Base-by-base conservation (phyloP, 2,329 filamentous ascomycete genomes). In the Phialophora verrucosa region DNA sequence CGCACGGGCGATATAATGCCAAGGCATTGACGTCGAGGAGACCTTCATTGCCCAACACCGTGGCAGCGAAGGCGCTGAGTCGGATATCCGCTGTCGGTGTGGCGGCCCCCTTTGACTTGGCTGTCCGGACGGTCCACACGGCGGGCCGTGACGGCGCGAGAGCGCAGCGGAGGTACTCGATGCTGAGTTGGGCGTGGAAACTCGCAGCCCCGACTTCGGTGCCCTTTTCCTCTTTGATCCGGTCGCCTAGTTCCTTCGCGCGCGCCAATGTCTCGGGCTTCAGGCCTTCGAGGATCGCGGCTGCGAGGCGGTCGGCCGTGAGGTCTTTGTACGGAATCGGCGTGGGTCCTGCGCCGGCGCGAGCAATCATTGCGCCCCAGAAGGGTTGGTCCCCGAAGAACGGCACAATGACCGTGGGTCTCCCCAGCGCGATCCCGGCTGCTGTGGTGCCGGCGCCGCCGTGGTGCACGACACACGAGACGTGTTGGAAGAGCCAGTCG, bases 401-500 rank as follows among this genome's bases (percentile, higher is more conserved):
- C 0, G 92, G 92, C 0, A 96, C 88, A 2, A 96, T 85, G 1
- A 95, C 86, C 0, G 92, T 96, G 1, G 92, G 92, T 61, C 88
- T 88, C 23, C 92, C 92, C 1, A 88, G 86, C n/a, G 90, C 86
- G 67, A 96, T 91, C n/a, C 92, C 92, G 0, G 92, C 91, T 0
- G 92, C 92, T 1, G 92, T 96, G 1, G 92, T 97, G n/a, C 92
- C 92, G 7, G 92, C 92, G 64, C 93, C 92, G 25, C 92, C 93
- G 69, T 96, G 92, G 74, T 96, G 93, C 4, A 94, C 90, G 1
- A 96, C 92, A 53, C 87, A 89, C 0, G 91, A 90, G 0, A 96
- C 92, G 44, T 85, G 88, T 69, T 91, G 84, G 77, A 96, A 96
- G 0, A 96, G 80, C 92, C 92, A 96, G 78, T 96, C 93, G 69